Evolutionary conservation across 1,284 basidiomycete species (phyloP).

Genomic region (Mrakiaceae sp.): DNA sequence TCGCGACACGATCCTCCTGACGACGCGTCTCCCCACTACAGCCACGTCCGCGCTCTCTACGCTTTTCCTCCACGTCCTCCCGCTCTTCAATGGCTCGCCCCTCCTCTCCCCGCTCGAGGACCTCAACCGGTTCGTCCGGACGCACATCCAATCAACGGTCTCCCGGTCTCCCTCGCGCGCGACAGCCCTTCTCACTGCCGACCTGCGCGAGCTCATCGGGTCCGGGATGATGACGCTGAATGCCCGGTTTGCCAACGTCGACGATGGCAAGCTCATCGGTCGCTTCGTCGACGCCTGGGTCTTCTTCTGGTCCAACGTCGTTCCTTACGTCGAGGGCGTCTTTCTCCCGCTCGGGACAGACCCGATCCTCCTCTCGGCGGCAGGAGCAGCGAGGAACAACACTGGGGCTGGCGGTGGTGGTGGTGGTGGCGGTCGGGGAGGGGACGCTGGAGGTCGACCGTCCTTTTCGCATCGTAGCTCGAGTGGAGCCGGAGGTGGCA

Average conservation of each 20-base stretch:
- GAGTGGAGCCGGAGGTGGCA: neutral
- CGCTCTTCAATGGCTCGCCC: slow-evolving; percentile 82
- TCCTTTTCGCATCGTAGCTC: no score
- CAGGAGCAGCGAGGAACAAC: neutral
- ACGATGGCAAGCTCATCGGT: slow-evolving; percentile 50
- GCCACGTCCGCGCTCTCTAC: slow-evolving; percentile 14
- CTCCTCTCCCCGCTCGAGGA: slow-evolving; percentile 85
- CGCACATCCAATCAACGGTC: slow-evolving; percentile 52
- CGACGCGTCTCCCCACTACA: neutral
- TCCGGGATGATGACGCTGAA: slow-evolving; percentile 87
- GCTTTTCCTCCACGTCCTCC: slow-evolving; percentile 45
- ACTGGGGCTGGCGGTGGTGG: no score
- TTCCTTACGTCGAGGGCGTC: slow-evolving; percentile 56
- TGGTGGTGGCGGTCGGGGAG: no score
- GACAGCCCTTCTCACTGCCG: slow-evolving; percentile 51
- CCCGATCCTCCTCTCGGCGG: neutral
- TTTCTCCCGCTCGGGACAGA: slow-evolving; percentile 38
- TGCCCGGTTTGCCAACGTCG: slow-evolving; percentile 32
- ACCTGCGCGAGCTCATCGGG: slow-evolving; percentile 69
- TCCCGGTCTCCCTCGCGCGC: slow-evolving; percentile 34
- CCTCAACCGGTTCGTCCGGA: slow-evolving; percentile 64
- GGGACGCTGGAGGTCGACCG: no score
- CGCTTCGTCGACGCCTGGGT: slow-evolving; percentile 80
- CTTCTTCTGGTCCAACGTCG: slow-evolving; percentile 86
- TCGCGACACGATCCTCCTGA: neutral